Evolutionary conservation across 2,329 filamentous ascomycete genomes (phyloP), one percentile per base, ranked within the genome.

Genomic region (Apiospora arundinis): DNA sequence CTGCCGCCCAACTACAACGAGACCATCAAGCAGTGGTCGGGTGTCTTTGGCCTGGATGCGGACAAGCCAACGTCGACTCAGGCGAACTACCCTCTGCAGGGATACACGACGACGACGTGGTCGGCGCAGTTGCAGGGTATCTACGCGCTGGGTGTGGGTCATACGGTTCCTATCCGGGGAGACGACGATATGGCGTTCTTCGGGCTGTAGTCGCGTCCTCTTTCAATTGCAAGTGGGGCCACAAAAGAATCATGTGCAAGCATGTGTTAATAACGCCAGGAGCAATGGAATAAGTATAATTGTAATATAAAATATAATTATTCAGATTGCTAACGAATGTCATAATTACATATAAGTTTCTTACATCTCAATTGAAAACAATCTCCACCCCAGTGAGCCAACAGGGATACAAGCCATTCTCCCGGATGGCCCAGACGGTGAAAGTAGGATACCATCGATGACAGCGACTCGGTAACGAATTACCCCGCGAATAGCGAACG

Each of bases 11-110:
- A 78, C 67, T 72, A 77, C 7, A 74, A 74, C 18, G 79, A 81
- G 65, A 74, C 75, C 16, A 70, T 81, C 60, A 80, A 80, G 49
- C 74, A 81, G 72, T 81, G 79, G 80, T 75, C 77, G 25, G 76
- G 78, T 16, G 82, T 86, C 1, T 78, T 80, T 45, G 82, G 82
- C 1, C 70, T 72, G 28, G 45, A 66, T 4, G 63, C 11, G 37
- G 23, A 66, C 2, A 28, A 14, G 37, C 63, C 63, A n/a, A 45
- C 49, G 3, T 52, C 71, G 12, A 25, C 46, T 18, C 45, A n/a
- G 37, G 46, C 68, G 4, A 70, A 72, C 14, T 71, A 32, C 49
- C 73, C 71, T 28, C 68, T 69, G n/a, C 49, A 8, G 32, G 49
- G 46, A 18, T 74, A 74, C 45, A 73, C 71, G 18, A 74, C 52